phyloP scores from a whole-genome alignment of 75 land plant species.

The Picea glauca region DNA sequence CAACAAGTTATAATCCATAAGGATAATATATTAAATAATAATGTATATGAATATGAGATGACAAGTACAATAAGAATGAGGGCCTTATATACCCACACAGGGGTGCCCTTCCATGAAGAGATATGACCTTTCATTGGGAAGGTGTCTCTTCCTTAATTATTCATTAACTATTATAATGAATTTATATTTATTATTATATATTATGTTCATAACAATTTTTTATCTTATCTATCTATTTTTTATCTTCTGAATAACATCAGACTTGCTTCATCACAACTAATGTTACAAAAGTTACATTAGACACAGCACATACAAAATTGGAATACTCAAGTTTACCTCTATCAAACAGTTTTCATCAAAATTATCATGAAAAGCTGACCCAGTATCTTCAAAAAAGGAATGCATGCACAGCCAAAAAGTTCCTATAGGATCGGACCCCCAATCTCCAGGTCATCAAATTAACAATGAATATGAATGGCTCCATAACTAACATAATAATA shows the following conservation, averaged over 20 bases:
- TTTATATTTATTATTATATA: too few species aligned
- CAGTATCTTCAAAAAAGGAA: background rate
- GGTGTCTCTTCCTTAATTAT: too few species aligned
- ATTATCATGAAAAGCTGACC: background rate
- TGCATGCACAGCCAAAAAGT: background rate
- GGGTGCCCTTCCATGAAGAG: too few species aligned
- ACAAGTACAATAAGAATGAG: too few species aligned
- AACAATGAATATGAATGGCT: background rate
- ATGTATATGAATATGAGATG: too few species aligned
- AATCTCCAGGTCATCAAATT: background rate
- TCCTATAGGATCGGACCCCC: background rate
- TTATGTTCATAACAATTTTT: too few species aligned
- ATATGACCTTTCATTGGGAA: too few species aligned
- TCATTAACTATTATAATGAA: too few species aligned
- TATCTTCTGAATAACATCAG: background rate
- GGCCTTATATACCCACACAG: too few species aligned
- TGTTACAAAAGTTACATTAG: background rate
- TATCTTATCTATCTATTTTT: background rate
- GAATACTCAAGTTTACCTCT: background rate
- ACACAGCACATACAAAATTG: background rate
- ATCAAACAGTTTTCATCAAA: background rate
- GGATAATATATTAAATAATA: too few species aligned
- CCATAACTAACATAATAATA: background rate
- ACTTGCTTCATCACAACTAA: background rate
- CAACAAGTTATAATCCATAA: too few species aligned